Base-by-base conservation (phyloP, 179 eudicot genomes). In the Beta corolliflora region DNA sequence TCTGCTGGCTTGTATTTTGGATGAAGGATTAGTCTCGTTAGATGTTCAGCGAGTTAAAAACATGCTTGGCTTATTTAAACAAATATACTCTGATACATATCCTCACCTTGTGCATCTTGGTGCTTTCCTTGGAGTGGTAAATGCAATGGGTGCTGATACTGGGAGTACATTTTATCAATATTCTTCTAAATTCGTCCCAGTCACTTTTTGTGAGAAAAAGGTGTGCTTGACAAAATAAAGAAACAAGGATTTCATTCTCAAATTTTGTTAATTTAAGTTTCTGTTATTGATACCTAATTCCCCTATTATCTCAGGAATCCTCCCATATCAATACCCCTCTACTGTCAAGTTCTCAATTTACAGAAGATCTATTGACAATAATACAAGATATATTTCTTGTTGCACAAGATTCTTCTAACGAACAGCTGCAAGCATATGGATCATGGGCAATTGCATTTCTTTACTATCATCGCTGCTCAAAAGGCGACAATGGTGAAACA, bases 401-500 rank as follows among this genome's bases (percentile, higher is more conserved):
- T 80, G 92, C 97, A 3, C 97, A 93, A 86, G 88, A 90, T 71
- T 87, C 92, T 59, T 88, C 89, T 79, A 95, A 90, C 82, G 86
- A 73, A 45, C 93, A 89, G 78, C 88, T 91, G 79, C 95, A 89
- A 85, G 89, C 91, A 46, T 85, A 86, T 89, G 98, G 97, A 36
- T 90, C 98, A 63, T 97, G 98, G 99, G 87, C 98, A 80, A 54
- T 94, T 83, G 88, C 97, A 73, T 88, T 92, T 85, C 94, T 97
- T 60, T 85, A 93, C 68, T 87, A 89, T 81, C 87, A 56, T 77
- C 56, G 91, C 44, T 83, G 91, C 81, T 89, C 81, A 59, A 85
- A 79, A 79, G 91, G 85, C 71, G 65, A 63, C 50, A 68, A 82
- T 55, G 83, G 80, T 82, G 85, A 83, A 73, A 71, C 69, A 21